These are phyloP conservation scores for Xylariaceae sp. DNA, from an alignment of 2,329 filamentous ascomycete species.

Conservation along the genomic window DNA sequence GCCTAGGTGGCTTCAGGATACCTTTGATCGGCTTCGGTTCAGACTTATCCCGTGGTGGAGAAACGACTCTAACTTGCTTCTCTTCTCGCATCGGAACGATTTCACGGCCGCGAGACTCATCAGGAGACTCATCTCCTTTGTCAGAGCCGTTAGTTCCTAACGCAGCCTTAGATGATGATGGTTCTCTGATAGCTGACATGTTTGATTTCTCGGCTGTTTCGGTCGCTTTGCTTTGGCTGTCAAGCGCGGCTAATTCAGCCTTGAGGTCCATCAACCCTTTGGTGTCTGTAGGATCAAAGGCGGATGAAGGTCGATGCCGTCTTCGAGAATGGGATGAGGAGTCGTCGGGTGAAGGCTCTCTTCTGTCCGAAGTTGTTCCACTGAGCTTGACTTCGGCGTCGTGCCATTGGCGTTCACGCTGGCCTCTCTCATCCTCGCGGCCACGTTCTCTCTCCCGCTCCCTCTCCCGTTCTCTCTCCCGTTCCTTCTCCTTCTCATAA, in stretches of 20 bases:
- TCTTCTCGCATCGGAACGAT: slow-evolving; percentile 45
- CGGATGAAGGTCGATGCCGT: slow-evolving; percentile 47
- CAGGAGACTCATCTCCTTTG: slow-evolving; percentile 21
- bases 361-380: slow-evolving; percentile 33
- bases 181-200: slow-evolving; percentile 25
- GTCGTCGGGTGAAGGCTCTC: slow-evolving; percentile 52
- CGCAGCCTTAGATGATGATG: slow-evolving; percentile 24
- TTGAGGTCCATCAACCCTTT: slow-evolving; percentile 57
- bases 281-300: slow-evolving; percentile 62
- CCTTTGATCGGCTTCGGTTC: slow-evolving; percentile 78
- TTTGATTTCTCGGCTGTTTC: slow-evolving; percentile 34
- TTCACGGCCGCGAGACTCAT: slow-evolving; percentile 52
- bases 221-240: slow-evolving; percentile 40
- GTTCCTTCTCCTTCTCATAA: slow-evolving; percentile 22
- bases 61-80: slow-evolving; percentile 71
- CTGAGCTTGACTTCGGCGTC: slow-evolving; percentile 49
- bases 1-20: slow-evolving; percentile 83
- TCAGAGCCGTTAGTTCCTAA: slow-evolving; percentile 25
- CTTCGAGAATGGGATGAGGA: slow-evolving; percentile 49
- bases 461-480: slow-evolving; percentile 24
- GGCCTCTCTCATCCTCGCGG: slow-evolving; percentile 32
- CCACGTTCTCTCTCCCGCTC: slow-evolving; percentile 24
- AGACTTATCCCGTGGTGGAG: slow-evolving; percentile 68
- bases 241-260: slow-evolving; percentile 56
- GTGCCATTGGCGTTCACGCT: slow-evolving; percentile 43